phyloP scores from a whole-genome alignment of 1,284 basidiomycete genomes.

The Fomitiporia mediterranea region DNA sequence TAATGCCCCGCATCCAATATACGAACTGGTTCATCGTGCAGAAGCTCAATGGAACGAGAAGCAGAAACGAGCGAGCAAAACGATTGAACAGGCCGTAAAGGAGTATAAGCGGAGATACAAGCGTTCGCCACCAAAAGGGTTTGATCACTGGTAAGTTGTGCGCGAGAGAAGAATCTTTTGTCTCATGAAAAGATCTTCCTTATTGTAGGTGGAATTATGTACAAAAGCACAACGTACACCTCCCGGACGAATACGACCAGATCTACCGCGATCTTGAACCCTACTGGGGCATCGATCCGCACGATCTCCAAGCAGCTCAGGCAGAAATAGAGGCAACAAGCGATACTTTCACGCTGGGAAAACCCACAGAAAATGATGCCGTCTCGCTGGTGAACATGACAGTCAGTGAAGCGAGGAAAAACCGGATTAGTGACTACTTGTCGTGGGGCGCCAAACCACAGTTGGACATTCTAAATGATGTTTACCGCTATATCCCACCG shows the following conservation, averaged over 20 bases:
- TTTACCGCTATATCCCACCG: conserved; percentile 24
- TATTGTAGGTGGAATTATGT: conserved; percentile 55
- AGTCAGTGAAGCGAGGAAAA: conserved; percentile 26
- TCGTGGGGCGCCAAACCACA: conserved; percentile 14
- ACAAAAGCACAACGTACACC: conserved; percentile 45
- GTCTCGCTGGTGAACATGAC: conserved; percentile 32
- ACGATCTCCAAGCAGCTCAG: conserved; percentile 37
- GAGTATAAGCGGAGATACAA: conserved; percentile 46
- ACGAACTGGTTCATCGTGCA: conserved; percentile 40
- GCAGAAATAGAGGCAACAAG: conserved; percentile 33
- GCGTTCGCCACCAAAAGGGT: conserved; percentile 47
- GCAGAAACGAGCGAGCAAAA: conserved; percentile 39
- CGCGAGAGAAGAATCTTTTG: neutral
- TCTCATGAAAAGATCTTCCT: neutral
- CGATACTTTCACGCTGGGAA: conserved; percentile 36
- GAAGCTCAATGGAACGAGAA: conserved; percentile 39
- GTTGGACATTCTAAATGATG: conserved; percentile 12
- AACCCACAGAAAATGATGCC: conserved; percentile 28
- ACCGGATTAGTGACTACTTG: conserved; percentile 9
- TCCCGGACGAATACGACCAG: conserved; percentile 56
- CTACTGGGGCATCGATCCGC: conserved; percentile 50
- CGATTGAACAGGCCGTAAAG: conserved; percentile 38
- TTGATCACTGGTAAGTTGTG: conserved; percentile 50
- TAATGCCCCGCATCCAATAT: conserved; percentile 37
- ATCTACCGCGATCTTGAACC: conserved; percentile 50